Conservation (phyloP, 441 rosid genomes). For the Populus hybrid region DNA sequence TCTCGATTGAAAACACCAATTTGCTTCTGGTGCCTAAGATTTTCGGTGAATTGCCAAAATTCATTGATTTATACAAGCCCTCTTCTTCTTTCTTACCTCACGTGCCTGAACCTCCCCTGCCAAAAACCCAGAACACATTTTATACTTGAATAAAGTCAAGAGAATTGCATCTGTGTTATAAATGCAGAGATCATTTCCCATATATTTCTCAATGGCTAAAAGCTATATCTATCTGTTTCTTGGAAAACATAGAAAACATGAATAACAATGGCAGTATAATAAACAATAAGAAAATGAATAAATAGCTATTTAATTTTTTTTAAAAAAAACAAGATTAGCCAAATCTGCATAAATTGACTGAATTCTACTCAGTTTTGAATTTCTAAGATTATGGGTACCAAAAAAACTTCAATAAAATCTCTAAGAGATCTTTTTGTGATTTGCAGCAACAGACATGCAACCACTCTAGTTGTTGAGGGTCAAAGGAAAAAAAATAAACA, state of each 20-base stretch:
- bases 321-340: constrained; percentile 20
- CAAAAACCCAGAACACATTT: constrained; percentile 21
- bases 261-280: constrained; percentile 1
- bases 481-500: constrained; percentile 17
- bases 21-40: neutral
- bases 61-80: neutral
- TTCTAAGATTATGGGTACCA: constrained; percentile 23
- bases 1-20: neutral
- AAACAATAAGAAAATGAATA: constrained; percentile 4
- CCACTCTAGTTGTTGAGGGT: constrained; percentile 9
- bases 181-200: constrained; percentile 29
- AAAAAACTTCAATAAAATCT: constrained; percentile 16
- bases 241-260: constrained; percentile 9
- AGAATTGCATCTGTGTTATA: constrained; percentile 26
- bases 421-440: constrained; percentile 21
- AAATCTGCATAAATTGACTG: constrained; percentile 29
- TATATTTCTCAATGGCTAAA: constrained; percentile 27
- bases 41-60: neutral
- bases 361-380: constrained; percentile 12
- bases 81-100: constrained; percentile 24
- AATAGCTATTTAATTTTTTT: neutral
- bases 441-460: constrained; percentile 13
- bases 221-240: constrained; percentile 11
- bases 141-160: constrained; percentile 11
- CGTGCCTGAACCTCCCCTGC: constrained; percentile 10